Evolutionary conservation across 805 yeast species (phyloP).

Genomic region (Ogataea paraovalis): DNA sequence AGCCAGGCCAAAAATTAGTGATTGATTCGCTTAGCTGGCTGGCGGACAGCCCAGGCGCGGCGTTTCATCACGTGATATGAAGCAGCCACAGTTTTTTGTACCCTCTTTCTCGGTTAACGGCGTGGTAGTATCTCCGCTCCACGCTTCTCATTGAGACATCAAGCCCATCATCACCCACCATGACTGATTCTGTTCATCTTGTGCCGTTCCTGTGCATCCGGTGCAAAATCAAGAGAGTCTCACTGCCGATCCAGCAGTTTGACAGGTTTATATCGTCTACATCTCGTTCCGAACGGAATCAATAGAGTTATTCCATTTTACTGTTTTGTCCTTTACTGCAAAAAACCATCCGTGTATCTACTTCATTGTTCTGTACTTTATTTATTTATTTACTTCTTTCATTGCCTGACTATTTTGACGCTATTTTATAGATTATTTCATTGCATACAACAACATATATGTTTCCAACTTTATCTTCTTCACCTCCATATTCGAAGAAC

Average conservation of each 20-base stretch:
- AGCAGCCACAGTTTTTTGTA: neutral
- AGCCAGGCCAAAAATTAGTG: too few relatives aligned
- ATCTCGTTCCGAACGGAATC: too few relatives aligned
- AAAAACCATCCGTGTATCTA: neutral
- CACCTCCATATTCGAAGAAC: constrained; percentile 5
- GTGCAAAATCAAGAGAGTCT: too few relatives aligned
- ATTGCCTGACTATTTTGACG: neutral
- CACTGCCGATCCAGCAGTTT: too few relatives aligned
- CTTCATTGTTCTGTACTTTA: neutral
- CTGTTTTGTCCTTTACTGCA: neutral
- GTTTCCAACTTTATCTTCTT: constrained; percentile 7
- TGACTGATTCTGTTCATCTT: neutral
- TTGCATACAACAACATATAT: neutral
- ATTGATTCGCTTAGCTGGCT: too few relatives aligned
- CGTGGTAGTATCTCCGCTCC: neutral
- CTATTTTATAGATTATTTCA: too few relatives aligned
- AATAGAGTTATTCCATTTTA: too few relatives aligned
- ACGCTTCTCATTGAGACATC: too few relatives aligned
- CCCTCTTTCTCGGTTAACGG: neutral
- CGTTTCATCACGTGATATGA: neutral
- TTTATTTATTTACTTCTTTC: neutral
- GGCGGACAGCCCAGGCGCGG: neutral
- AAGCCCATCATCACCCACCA: neutral
- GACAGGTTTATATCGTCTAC: too few relatives aligned
- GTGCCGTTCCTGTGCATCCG: too few relatives aligned